Base-by-base conservation (phyloP, 495 filamentous ascomycete genomes). In the Baudoinia panamericana region DNA sequence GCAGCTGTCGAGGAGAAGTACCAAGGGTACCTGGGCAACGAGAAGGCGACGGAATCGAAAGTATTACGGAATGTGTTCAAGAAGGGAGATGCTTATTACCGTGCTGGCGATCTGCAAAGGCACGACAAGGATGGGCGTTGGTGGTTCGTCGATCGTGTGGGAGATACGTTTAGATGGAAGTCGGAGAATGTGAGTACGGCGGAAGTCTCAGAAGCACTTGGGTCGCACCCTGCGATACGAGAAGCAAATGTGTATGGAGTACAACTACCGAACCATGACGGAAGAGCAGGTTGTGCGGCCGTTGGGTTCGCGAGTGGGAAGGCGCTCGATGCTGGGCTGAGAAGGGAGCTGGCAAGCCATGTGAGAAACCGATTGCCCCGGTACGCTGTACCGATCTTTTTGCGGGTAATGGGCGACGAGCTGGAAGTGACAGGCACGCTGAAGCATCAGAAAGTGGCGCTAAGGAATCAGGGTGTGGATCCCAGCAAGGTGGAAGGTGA, bases 221-320 rank as follows among this genome's bases (percentile, higher is more conserved):
- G 80, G 21, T 54, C 64, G 30, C 80, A 67, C 55, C 75, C 78
- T 0, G 74, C 75, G 9, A 59, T 88, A 7, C 53, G 69, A 16
- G 82, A 88, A 53, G 81, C 82, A 13, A 86, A 81, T 41, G 81
- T 86, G 4, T 88, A 86, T 54, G 82, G 82, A 9, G 80, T 88
- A 1, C 55, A 63, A 25, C 61, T 88, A 0, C 82, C 82, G 4
- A 64, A 46, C 25, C 56, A 61, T 30, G 61, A 64, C 33, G 61
- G 61, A 11, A 45, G 60, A 15, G 61, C 61, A 3, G 61, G 61
- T 5, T 64, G 61, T 30, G 61, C 60, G 10, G 60, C 61, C 5
- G 24, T 64, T 0, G 28, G 46, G n/a, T 30, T 54, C 11, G n/a
- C 20, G 4, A 16, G 7, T 12, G 41, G 45, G 23, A 22, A 26